Percentiles rank a stretch among this genome's conserved stretches.
phyloP scores from a whole-genome alignment of 208 protist species.

The Trypanosoma platydactyli region DNA sequence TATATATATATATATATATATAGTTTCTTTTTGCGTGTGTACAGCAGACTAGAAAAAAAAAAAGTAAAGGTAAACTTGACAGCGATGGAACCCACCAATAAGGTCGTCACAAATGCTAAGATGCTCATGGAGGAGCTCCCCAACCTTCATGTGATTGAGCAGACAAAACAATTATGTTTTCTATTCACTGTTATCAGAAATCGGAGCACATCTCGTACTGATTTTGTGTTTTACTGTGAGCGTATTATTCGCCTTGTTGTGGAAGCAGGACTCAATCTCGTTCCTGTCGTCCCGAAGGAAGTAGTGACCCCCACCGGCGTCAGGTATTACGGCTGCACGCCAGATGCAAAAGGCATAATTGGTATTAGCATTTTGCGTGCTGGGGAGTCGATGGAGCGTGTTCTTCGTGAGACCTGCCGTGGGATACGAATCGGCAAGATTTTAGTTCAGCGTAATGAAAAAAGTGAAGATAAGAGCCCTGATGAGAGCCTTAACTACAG shows the following conservation, averaged over 20 bases:
- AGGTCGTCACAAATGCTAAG: not conserved
- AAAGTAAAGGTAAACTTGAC: not conserved
- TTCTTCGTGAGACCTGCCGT: conserved; percentile 93
- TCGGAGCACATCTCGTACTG: conserved; percentile 82
- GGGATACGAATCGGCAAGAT: conserved; percentile 98
- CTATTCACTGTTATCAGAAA: conserved; percentile 96
- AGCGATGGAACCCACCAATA: not conserved
- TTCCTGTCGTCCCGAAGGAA: conserved; percentile 82
- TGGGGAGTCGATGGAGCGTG: conserved; percentile 96
- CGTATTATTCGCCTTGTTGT: conserved; percentile 95
- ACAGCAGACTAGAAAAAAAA: not conserved
- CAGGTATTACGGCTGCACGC: conserved; percentile 75
- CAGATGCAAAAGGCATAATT: conserved; percentile 86
- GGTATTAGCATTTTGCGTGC: conserved; percentile 97
- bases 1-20: no score
- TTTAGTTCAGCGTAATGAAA: conserved; percentile 97
- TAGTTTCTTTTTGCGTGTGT: no score
- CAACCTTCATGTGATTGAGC: conserved; percentile 62
- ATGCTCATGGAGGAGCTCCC: conserved; percentile 26
- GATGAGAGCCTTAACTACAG: conserved; percentile 92
- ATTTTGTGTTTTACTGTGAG: conserved; percentile 97
- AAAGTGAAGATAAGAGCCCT: conserved; percentile 81
- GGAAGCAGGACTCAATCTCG: conserved; percentile 88
- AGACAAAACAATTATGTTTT: conserved; percentile 90
- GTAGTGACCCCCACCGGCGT: conserved; percentile 93